Evolutionary conservation across 2,329 filamentous ascomycete species (phyloP), one percentile per base, ranked within the genome.

Genomic region (Trichoderma hamatum): DNA sequence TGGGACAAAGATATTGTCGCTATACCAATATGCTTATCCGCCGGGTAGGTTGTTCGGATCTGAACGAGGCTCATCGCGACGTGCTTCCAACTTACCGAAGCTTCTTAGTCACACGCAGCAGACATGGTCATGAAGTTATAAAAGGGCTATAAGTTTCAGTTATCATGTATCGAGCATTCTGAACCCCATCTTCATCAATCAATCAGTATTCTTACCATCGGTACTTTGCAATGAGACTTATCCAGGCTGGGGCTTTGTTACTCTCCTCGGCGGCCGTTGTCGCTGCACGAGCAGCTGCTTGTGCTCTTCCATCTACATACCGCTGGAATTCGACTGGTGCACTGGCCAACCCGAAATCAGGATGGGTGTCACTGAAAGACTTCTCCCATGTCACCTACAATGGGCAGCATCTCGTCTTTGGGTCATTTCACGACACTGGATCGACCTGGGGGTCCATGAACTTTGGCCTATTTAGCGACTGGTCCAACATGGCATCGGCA

Each of bases 381-480:
- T 66, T 56, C 39, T 24, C 52, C 7, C 52, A 66, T 30, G 63
- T 66, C n/a, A 6, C 34, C 5, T 66, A 66, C 28, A 66, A 66
- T 5, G 63, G 63, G 14, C 52, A 66, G 52, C 63, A 66, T 36
- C 63, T 66, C 14, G 63, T 66, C 3, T 66, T 26, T 21, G 63
- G 52, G 28, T 56, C 52, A 9, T 49, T 43, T 11, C 63, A 66
- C 26, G 63, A 66, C 28, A 58, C 63, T 1, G 63, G 28, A 46
- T 46, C 63, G 9, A 14, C 19, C 1, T 66, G 52, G 34, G 63
- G 63, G 1, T 58, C 52, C 3, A 66, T 66, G 52, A 66, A 66
- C 36, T 58, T 58, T 26, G 52, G 63, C 10, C 63, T 66, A 13
- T 66, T 66, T 10, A n/a, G 52, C 4, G 36, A 34, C 28, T 66